These are phyloP conservation scores for Nakazawaea wickerhamii DNA, from an alignment of 805 yeast genomes.

Conservation along the genomic window DNA sequence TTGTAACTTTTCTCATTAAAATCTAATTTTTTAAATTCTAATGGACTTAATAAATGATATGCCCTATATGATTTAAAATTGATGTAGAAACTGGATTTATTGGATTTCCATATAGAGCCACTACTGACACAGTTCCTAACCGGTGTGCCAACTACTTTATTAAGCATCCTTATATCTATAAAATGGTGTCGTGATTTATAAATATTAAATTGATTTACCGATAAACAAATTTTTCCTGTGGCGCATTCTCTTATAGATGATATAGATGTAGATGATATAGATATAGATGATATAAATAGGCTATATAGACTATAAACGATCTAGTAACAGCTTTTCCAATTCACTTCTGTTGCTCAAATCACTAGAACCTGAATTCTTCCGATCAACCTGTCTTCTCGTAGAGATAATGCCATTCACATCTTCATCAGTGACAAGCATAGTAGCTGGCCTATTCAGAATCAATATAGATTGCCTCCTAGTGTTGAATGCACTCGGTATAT, in stretches of 20 bases:
- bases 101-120: too few relatives aligned
- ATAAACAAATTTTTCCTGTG: too few relatives aligned
- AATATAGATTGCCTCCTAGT: background rate
- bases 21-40: constrained; percentile 3
- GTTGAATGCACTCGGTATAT: background rate
- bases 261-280: too few relatives aligned
- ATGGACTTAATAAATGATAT: constrained; percentile 4
- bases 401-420: constrained; percentile 7
- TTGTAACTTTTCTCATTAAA: constrained; percentile 23
- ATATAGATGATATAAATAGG: too few relatives aligned
- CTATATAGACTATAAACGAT: background rate
- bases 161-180: too few relatives aligned
- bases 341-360: constrained; percentile 12
- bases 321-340: constrained; percentile 9
- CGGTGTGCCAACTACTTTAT: too few relatives aligned
- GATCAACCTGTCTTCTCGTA: background rate
- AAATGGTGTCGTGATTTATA: too few relatives aligned
- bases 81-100: background rate
- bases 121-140: too few relatives aligned
- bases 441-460: background rate
- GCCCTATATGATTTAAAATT: background rate
- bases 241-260: background rate
- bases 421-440: constrained; percentile 3
- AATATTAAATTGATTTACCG: too few relatives aligned
- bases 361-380: constrained; percentile 6